These are phyloP conservation scores for Priceomyces carsonii DNA, from an alignment of 805 yeast species.

Conservation along the genomic window DNA sequence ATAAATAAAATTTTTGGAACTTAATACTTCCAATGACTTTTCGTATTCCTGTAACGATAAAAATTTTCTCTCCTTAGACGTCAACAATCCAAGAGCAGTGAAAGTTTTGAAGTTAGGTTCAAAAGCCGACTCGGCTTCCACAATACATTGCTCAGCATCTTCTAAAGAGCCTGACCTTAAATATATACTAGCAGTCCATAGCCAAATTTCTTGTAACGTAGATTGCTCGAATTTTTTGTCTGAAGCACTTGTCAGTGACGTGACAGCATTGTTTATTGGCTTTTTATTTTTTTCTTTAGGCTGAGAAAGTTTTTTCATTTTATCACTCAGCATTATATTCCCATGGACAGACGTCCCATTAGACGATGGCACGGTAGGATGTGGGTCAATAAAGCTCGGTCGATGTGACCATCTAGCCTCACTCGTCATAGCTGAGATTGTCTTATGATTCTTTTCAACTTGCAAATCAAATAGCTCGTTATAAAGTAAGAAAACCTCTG, in stretches of 20 bases:
- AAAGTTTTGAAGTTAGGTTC: slow-evolving; percentile 50
- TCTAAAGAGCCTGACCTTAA: slow-evolving; percentile 50
- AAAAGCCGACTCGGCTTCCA: slow-evolving; percentile 61
- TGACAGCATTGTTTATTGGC: too few relatives aligned
- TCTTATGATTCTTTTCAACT: slow-evolving; percentile 7
- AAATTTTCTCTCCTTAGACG: slow-evolving; percentile 42
- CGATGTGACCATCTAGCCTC: slow-evolving; percentile 39
- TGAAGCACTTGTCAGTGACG: too few relatives aligned
- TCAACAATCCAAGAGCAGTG: slow-evolving; percentile 49
- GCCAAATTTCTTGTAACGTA: slow-evolving; percentile 72
- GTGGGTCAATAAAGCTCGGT: slow-evolving; percentile 42
- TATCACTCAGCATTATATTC: slow-evolving; percentile 23
- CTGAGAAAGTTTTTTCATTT: slow-evolving; percentile 15
- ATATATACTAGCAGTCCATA: slow-evolving; percentile 70
- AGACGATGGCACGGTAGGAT: too few relatives aligned
- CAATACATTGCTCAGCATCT: slow-evolving; percentile 71
- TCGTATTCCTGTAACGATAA: slow-evolving; percentile 67
- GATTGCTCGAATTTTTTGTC: too few relatives aligned
- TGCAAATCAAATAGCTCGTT: slow-evolving; percentile 47
- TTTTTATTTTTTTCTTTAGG: background rate
- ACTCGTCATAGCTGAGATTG: slow-evolving; percentile 1
- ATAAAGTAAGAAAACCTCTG: slow-evolving; percentile 63
- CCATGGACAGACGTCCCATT: too few relatives aligned
- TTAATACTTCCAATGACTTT: slow-evolving; percentile 50
- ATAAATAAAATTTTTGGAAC: slow-evolving; percentile 21